phyloP scores from a whole-genome alignment of 2,329 filamentous ascomycete species.

The Neopestalotiopsis sp. region DNA sequence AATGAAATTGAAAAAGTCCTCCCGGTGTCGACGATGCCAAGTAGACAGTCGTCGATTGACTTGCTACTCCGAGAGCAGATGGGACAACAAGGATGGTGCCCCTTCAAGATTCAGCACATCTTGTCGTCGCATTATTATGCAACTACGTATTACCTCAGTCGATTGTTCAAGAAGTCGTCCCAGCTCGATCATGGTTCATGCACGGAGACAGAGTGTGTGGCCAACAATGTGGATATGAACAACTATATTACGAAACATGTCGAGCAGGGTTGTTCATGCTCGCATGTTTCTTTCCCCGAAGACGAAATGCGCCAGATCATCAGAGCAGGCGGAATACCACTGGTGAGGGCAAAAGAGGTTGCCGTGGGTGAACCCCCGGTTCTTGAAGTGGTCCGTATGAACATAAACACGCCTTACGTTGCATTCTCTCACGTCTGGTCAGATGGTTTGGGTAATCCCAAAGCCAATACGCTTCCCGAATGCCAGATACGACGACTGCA shows the following conservation, averaged over 20 bases:
- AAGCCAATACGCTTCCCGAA: neutral
- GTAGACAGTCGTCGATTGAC: neutral
- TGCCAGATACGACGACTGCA: neutral
- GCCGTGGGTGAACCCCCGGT: neutral
- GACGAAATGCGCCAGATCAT: neutral
- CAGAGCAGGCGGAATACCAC: neutral
- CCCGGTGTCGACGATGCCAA: neutral
- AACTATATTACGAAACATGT: neutral
- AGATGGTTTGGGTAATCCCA: neutral
- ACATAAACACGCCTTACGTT: neutral
- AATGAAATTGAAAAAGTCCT: neutral
- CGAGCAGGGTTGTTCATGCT: neutral
- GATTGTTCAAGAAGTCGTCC: neutral
- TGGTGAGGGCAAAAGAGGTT: neutral
- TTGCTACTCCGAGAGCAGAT: neutral
- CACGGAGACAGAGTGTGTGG: neutral
- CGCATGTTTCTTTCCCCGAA: neutral
- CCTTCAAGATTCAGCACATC: neutral
- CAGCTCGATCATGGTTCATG: neutral
- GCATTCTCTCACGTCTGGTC: constrained; percentile 10
- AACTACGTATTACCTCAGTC: neutral
- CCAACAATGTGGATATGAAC: neutral
- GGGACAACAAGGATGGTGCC: neutral
- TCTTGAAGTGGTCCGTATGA: neutral
- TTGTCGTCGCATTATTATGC: neutral